A percentile compares a stretch with the other conserved stretches of the same genome.
phyloP scores from a whole-genome alignment of 192 early-diverging fungal species.

The Mortierella claussenii region DNA sequence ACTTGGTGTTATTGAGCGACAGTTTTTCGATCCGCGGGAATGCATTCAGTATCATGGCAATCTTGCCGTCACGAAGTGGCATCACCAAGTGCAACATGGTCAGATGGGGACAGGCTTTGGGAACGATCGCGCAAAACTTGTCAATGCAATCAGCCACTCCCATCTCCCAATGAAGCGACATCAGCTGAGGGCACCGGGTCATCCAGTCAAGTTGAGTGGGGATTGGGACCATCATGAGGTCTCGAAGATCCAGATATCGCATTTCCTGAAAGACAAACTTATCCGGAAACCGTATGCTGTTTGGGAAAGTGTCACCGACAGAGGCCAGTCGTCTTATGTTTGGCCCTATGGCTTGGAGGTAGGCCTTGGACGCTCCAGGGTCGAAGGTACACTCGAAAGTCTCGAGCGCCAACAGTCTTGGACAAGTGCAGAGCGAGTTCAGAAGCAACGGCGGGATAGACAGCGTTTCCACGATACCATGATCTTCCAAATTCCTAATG shows the following conservation, averaged over 20 bases:
- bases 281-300: neutral
- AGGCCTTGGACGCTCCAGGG: neutral
- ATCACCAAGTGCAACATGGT: slow-evolving; percentile 14
- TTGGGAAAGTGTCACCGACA: neutral
- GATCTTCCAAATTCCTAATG: neutral
- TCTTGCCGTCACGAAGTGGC: neutral
- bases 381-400: neutral
- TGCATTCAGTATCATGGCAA: slow-evolving; percentile 20
- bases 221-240: neutral
- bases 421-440: slow-evolving; percentile 11
- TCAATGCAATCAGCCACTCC: neutral
- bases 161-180: slow-evolving; percentile 20
- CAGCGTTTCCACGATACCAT: neutral
- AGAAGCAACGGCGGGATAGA: neutral
- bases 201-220: slow-evolving; percentile 19
- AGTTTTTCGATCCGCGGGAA: slow-evolving; percentile 33
- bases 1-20: slow-evolving; percentile 2
- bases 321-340: slow-evolving; percentile 17
- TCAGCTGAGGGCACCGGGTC: slow-evolving; percentile 33
- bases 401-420: slow-evolving; percentile 24
- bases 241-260: slow-evolving; percentile 21
- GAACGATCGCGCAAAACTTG: slow-evolving; percentile 7
- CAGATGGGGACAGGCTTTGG: slow-evolving; percentile 20
- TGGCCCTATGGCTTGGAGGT: neutral
- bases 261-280: slow-evolving; percentile 25